phyloP scores from a whole-genome alignment of 1,139 yeast species.

The Candida anutae region DNA sequence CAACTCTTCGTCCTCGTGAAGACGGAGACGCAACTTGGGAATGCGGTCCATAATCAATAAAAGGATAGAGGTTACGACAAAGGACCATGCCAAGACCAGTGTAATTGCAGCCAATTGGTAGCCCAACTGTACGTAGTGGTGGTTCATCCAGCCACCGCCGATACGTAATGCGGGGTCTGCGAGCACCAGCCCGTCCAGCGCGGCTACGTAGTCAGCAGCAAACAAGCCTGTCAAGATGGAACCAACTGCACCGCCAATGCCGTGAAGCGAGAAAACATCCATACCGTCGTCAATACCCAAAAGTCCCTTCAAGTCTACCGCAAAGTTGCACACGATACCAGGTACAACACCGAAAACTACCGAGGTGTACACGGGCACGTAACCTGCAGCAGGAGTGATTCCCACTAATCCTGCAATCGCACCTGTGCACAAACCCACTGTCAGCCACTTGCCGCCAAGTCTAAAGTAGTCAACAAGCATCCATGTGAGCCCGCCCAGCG shows the following conservation, averaged over 20 bases:
- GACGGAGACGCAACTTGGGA: constrained; percentile 77
- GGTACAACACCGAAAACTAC: constrained; percentile 77
- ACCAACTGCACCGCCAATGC: constrained; percentile 88
- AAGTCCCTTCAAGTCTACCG: constrained; percentile 67
- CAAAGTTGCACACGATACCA: constrained; percentile 74
- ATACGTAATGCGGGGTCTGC: constrained; percentile 40
- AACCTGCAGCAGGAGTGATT: constrained; percentile 96
- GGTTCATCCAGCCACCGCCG: constrained; percentile 91
- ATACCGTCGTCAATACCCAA: constrained; percentile 88
- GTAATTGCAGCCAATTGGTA: constrained; percentile 84
- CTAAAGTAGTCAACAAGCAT: constrained; percentile 86
- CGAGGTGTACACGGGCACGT: constrained; percentile 83
- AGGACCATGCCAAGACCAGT: constrained; percentile 75
- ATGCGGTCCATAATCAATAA: constrained; percentile 67
- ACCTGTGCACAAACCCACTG: constrained; percentile 90
- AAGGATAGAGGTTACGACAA: constrained; percentile 64
- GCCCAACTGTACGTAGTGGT: constrained; percentile 82
- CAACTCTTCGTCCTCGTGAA: constrained; percentile 84
- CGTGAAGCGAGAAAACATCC: constrained; percentile 91
- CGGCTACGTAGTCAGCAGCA: constrained; percentile 89
- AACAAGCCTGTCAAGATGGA: constrained; percentile 81
- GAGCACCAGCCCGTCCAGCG: constrained; percentile 59
- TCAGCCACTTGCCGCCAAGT: constrained; percentile 88
- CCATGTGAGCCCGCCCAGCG: constrained; percentile 89
- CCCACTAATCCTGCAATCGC: constrained; percentile 93